Evolutionary conservation across 306 rosid species (phyloP).

Genomic region (Nissolia schottii): DNA sequence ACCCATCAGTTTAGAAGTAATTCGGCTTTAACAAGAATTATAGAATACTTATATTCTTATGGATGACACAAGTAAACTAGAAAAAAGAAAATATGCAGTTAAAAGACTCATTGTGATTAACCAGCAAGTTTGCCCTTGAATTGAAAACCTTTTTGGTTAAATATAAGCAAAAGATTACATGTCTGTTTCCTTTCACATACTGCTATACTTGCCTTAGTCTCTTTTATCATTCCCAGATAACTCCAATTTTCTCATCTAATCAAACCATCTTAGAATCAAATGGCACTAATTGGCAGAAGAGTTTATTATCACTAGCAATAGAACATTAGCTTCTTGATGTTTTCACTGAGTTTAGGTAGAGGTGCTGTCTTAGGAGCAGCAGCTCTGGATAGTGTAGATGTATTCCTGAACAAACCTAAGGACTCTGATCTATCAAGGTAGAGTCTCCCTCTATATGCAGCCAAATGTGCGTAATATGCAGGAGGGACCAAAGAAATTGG

Average conservation of each 20-base stretch:
- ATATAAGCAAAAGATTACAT: slow-evolving; percentile 9
- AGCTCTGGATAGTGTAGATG: slow-evolving; percentile 60
- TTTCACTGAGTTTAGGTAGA: slow-evolving; percentile 82
- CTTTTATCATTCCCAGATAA: not conserved
- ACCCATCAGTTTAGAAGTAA: not conserved
- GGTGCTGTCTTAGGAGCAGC: slow-evolving; percentile 78
- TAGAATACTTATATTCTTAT: not conserved
- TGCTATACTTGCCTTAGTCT: not conserved
- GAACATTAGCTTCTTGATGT: slow-evolving; percentile 88
- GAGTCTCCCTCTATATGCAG: slow-evolving; percentile 96
- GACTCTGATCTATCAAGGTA: slow-evolving; percentile 82
- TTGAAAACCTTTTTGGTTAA: slow-evolving; percentile 8
- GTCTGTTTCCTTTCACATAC: slow-evolving; percentile 6
- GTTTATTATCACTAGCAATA: slow-evolving; percentile 57
- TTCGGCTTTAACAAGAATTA: not conserved
- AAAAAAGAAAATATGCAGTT: not conserved
- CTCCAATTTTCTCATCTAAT: not conserved
- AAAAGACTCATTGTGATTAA: slow-evolving; percentile 1
- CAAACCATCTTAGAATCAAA: not conserved
- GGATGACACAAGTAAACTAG: not conserved
- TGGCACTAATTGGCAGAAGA: slow-evolving; percentile 5
- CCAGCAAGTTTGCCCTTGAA: slow-evolving; percentile 8
- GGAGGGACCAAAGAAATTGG: slow-evolving; percentile 99
- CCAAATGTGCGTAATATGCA: slow-evolving; percentile 92
- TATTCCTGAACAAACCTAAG: slow-evolving; percentile 35